These are phyloP conservation scores for Cladophialophora psammophila DNA, from an alignment of 2,329 filamentous ascomycete genomes.

Conservation along the genomic window DNA sequence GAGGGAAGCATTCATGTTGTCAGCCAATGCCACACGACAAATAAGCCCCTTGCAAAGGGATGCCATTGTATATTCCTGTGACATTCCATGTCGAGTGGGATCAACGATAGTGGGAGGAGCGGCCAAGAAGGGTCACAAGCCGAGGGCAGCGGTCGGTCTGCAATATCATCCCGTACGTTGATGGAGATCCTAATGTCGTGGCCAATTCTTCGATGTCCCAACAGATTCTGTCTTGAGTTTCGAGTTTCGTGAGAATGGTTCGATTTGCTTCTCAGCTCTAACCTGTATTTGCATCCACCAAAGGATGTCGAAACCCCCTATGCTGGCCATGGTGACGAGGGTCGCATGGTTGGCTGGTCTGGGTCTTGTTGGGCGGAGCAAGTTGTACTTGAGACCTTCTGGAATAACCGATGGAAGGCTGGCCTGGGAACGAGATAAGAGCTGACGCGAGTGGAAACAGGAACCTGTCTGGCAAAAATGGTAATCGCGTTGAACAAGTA, in stretches of 20 bases:
- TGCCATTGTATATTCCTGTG: no score
- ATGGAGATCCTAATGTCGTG: no score
- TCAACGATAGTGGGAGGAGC: no score
- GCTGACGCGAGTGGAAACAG: constrained; percentile 35
- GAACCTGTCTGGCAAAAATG: constrained; percentile 43
- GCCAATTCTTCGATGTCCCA: no score
- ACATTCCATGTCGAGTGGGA: no score
- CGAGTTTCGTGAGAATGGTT: constrained; percentile 40
- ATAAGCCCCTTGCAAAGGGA: background rate
- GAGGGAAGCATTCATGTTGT: background rate
- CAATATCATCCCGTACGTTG: no score
- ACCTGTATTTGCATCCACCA: constrained; percentile 28
- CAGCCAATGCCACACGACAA: background rate
- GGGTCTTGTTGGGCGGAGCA: constrained; percentile 40
- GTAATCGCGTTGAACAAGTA: constrained; percentile 44
- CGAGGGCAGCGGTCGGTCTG: no score
- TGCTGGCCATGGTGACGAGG: constrained; percentile 29
- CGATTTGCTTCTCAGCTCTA: constrained; percentile 42
- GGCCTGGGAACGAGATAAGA: constrained; percentile 27
- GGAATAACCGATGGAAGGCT: constrained; percentile 5
- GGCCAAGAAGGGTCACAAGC: no score
- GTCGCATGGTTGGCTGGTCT: constrained; percentile 35
- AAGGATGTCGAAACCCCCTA: constrained; percentile 42
- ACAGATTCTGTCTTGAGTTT: constrained; percentile 32
- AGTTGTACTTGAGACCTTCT: constrained; percentile 33